Base-by-base conservation (phyloP, 1,284 basidiomycete genomes). In the Leccinum subspadiceum region DNA sequence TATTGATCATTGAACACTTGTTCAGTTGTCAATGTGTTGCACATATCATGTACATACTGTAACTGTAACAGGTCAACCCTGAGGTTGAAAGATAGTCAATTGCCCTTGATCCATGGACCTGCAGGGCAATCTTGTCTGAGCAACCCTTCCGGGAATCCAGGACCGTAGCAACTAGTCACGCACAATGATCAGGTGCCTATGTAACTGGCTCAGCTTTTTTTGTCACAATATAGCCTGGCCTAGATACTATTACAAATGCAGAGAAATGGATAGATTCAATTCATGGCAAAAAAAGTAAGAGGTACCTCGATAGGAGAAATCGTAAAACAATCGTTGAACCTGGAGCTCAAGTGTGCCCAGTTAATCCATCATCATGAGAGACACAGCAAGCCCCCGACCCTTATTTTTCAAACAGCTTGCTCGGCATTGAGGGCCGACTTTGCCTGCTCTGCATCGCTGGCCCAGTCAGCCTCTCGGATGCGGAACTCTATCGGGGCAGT, bases 401-500 rank as follows among this genome's bases (percentile, higher is more conserved):
- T 17, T 17, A 22, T 4, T 26, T 10, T 29, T 66, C 48, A 66
- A 29, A 17, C 35, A 13, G 0, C 10, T 6, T 26, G 46, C 20
- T 24, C 46, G 46, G 4, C 56, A 20, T 31, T 53, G 22, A 20
- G 13, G 46, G 17, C 46, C 24, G 44, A 35, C 1, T 53, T 62
- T n/a, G 9, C 39, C 6, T n/a, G 52, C 17, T 51, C 39, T n/a
- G 56, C 49, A 13, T 52, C 55, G 4, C 13, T 49, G 20, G 48
- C 37, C 65, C 65, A 68, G 8, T 69, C 66, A 29, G 60, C 50
- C 37, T 68, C 66, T 48, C 54, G 58, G 9, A 33, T 37, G 2
- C 78, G 75, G 22, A 78, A 65, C 66, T 81, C 86, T 20, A 90
- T 76, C 39, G 72, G 73, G 12, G 83, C 52, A 7, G 81, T 81